A percentile compares a stretch with the other conserved stretches of the same genome.
Evolutionary conservation across 2,329 filamentous ascomycete species (phyloP).

Genomic region (Aureobasidium sp.): DNA sequence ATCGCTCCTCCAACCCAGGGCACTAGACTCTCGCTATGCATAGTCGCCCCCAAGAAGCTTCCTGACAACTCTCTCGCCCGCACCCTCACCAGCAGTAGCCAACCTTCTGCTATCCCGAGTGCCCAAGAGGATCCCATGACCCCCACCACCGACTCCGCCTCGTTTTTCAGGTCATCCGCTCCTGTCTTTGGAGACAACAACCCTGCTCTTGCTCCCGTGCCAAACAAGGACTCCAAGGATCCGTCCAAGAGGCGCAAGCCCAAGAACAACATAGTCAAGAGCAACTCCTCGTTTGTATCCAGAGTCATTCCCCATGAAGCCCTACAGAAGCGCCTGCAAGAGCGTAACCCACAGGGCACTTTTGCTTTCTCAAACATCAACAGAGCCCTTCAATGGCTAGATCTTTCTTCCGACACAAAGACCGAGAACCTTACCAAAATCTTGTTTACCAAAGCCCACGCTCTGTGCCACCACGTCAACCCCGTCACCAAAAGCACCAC

Average conservation of each 20-base stretch:
- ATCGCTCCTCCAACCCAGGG: slow-evolving; percentile 77
- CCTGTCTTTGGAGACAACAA: slow-evolving; percentile 85
- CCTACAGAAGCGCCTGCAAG: slow-evolving; percentile 68
- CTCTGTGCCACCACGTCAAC: slow-evolving; percentile 91
- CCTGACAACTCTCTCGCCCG: slow-evolving; percentile 38
- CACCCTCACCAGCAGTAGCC: slow-evolving; percentile 35
- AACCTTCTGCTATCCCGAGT: slow-evolving; percentile 30
- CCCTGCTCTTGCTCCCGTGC: slow-evolving; percentile 56
- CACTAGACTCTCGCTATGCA: slow-evolving; percentile 74
- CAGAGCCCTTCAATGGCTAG: slow-evolving; percentile 91
- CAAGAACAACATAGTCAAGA: slow-evolving; percentile 97
- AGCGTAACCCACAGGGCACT: slow-evolving; percentile 69
- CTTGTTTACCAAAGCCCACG: slow-evolving; percentile 92
- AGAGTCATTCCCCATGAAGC: slow-evolving; percentile 85
- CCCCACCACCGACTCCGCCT: slow-evolving; percentile 7
- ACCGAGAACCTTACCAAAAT: slow-evolving; percentile 92
- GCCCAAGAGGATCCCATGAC: slow-evolving; percentile 37
- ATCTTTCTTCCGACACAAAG: slow-evolving; percentile 70
- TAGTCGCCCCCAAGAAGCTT: slow-evolving; percentile 50
- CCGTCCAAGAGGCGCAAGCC: slow-evolving; percentile 75
- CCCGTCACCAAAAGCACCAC: slow-evolving; percentile 66
- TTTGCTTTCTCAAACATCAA: slow-evolving; percentile 96
- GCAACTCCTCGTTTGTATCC: slow-evolving; percentile 98
- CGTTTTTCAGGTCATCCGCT: slow-evolving; percentile 2
- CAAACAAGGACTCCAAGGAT: slow-evolving; percentile 59